Base-by-base conservation (phyloP, 2,329 filamentous ascomycete genomes). In the Keithomyces neogunnii region DNA sequence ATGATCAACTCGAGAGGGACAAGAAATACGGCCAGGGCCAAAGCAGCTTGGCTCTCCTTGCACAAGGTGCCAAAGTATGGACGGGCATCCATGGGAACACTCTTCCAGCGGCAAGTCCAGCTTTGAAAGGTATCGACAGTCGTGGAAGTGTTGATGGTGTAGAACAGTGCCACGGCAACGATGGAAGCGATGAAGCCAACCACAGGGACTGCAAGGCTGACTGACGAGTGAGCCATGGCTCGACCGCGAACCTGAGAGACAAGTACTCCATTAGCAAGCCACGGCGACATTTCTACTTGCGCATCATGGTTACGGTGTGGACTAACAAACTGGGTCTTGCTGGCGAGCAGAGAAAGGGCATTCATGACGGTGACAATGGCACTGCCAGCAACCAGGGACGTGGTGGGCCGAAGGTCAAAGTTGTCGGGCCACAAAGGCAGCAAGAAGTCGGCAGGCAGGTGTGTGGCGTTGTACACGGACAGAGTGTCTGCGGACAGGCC, bases 41-140 rank as follows among this genome's bases (percentile, higher is more conserved):
- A 63, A 2, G 72, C 75, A 4, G 74, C 75, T 59, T 73, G 71
- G 65, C 73, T 80, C 66, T 84, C 73, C 53, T 66, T 70, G 65
- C 81, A 85, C 47, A 85, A 65, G 0, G 73, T 74, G 13, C 70
- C 73, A 60, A 81, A 85, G 59, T 79, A 69, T 32, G 82, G 80
- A 55, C 73, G 65, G 36, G 67, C 61, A 13, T 60, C 58, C 77
- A 84, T 82, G 53, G 66, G 63, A n/a, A 82, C 67, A 28, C 69
- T 59, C 7, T 67, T 65, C 81, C 81, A 85, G 55, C 78, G 78
- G 63, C 81, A 85, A 40, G 73, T 77, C 81, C 81, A 85, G 64
- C 77, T 81, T 60, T 82, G 71, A 9, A 84, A 65, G 5, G 78
- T 80, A 60, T 81, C 78, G 53, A 69, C 67, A 7, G 69, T 70